phyloP scores from a whole-genome alignment of 441 rosid species.

The Populus tomentosa region DNA sequence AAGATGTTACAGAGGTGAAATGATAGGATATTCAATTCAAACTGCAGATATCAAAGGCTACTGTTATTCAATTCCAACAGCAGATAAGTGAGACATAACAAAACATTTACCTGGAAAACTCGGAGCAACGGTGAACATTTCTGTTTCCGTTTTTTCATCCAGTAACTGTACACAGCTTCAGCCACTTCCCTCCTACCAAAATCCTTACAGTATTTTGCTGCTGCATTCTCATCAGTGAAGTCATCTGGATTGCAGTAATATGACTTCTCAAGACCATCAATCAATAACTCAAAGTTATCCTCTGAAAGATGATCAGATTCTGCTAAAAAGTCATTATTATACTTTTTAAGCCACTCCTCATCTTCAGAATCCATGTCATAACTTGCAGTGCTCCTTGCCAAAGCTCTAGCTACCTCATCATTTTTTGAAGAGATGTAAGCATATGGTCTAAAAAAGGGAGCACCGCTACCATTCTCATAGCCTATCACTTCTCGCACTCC shows the following conservation, averaged over 20 bases:
- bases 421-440: conserved; percentile 47
- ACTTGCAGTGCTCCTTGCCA: conserved; percentile 55
- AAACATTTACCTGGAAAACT: conserved; percentile 73
- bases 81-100: neutral
- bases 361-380: conserved; percentile 98
- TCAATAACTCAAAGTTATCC: conserved; percentile 74
- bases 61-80: neutral
- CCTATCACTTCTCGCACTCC: conserved; percentile 61
- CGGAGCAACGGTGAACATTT: conserved; percentile 54
- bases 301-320: conserved; percentile 43
- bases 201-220: conserved; percentile 36
- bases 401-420: conserved; percentile 81
- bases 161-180: conserved; percentile 67
- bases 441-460: conserved; percentile 49
- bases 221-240: conserved; percentile 47
- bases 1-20: neutral
- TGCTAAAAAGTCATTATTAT: conserved; percentile 32
- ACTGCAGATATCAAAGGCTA: neutral
- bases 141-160: conserved; percentile 72
- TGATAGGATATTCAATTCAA: neutral
- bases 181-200: conserved; percentile 55
- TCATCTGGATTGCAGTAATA: conserved; percentile 51
- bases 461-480: conserved; percentile 30
- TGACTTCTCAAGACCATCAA: conserved; percentile 87
- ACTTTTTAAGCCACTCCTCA: conserved; percentile 74